Evolutionary conservation across 441 rosid species (phyloP).

Genomic region (Macaranga tanarius): DNA sequence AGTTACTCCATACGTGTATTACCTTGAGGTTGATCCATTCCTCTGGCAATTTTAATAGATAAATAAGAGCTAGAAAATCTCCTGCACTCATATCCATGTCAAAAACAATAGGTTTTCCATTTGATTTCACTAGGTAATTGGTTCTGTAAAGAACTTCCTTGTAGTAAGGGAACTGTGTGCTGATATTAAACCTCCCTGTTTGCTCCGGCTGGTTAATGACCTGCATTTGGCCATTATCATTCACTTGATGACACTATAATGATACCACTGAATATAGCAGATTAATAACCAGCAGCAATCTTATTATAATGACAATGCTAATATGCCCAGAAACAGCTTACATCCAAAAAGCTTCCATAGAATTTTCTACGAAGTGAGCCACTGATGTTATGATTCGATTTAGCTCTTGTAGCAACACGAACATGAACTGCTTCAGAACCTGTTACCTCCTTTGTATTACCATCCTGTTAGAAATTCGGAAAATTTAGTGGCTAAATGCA

Average conservation of each 20-base stretch:
- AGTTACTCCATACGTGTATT: neutral
- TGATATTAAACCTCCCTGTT: slow-evolving; percentile 53
- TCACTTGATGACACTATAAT: too few species aligned
- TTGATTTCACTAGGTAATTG: slow-evolving; percentile 30
- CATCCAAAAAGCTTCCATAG: slow-evolving; percentile 71
- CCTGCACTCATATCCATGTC: slow-evolving; percentile 39
- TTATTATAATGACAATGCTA: too few species aligned
- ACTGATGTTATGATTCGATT: slow-evolving; percentile 40
- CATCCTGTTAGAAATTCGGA: slow-evolving; percentile 48
- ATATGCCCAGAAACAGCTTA: slow-evolving; percentile 30
- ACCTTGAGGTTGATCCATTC: slow-evolving; percentile 66
- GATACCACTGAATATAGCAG: too few species aligned
- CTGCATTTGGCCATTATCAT: too few species aligned
- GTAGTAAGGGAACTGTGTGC: slow-evolving; percentile 56
- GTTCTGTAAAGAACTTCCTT: slow-evolving; percentile 48
- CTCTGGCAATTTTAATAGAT: slow-evolving; percentile 61
- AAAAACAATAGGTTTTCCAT: slow-evolving; percentile 61
- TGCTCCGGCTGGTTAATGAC: slow-evolving; percentile 18
- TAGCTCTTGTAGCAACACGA: slow-evolving; percentile 79
- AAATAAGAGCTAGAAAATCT: slow-evolving; percentile 43
- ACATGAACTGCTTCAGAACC: slow-evolving; percentile 64
- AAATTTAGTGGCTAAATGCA: neutral
- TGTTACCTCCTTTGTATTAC: slow-evolving; percentile 63
- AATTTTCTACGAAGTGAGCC: slow-evolving; percentile 60
- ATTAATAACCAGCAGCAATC: too few species aligned